These are phyloP conservation scores for Rhynchospora breviuscula DNA, from an alignment of 176 grass and related monocot species.

Conservation along the genomic window DNA sequence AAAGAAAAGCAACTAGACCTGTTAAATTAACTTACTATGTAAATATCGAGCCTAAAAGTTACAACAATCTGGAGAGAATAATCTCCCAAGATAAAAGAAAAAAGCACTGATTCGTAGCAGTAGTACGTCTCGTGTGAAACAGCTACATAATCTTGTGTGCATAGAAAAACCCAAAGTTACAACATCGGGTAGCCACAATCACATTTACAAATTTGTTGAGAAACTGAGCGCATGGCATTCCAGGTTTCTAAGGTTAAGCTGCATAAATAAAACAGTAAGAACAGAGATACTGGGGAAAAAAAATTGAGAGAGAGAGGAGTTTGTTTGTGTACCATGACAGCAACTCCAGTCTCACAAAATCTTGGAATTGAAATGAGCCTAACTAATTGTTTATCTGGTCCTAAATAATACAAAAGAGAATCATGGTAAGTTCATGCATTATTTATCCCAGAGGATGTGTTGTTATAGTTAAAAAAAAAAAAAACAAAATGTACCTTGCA, in stretches of 20 bases:
- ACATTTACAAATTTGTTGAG: constrained; percentile 58
- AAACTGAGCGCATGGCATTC: constrained; percentile 80
- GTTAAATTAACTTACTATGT: not conserved
- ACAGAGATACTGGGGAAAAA: not conserved
- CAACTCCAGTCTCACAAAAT: constrained; percentile 81
- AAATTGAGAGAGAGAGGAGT: not conserved
- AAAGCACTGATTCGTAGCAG: not conserved
- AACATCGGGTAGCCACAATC: not conserved
- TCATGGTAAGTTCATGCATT: not conserved
- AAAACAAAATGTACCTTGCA: constrained; percentile 53
- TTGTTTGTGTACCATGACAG: constrained; percentile 60
- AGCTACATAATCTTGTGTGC: not conserved
- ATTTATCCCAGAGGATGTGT: not conserved
- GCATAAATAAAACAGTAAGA: constrained; percentile 30
- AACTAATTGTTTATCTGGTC: constrained; percentile 62
- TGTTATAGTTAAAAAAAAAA: not conserved
- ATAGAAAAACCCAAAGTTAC: not conserved
- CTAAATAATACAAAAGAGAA: constrained; percentile 46
- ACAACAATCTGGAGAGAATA: not conserved
- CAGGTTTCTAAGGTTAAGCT: constrained; percentile 90
- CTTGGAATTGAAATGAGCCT: constrained; percentile 82
- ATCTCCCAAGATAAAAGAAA: not conserved
- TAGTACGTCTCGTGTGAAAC: not conserved
- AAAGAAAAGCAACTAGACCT: not conserved
- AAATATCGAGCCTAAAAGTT: not conserved